Conservation (phyloP, 208 protist species). For the Endotrypanum monterogeii region DNA sequence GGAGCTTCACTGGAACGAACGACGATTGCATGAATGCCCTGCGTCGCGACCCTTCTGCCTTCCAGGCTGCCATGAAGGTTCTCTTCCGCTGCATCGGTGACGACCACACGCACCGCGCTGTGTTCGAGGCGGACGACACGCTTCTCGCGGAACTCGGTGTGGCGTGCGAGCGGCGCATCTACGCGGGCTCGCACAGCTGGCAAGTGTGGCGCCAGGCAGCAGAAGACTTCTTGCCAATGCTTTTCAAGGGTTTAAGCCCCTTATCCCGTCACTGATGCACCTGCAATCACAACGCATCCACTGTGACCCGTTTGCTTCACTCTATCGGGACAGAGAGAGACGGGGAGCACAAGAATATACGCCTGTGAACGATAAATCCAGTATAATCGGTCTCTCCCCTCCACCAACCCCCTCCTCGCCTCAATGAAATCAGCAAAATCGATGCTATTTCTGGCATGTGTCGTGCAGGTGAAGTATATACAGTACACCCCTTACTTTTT, state of each 20-base stretch:
- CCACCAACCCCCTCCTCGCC: no score
- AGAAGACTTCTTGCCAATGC: conserved; percentile 27
- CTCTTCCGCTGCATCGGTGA: conserved; percentile 31
- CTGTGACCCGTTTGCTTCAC: not conserved
- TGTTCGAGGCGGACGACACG: conserved; percentile 28
- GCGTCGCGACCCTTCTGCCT: conserved; percentile 13
- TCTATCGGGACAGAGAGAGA: not conserved
- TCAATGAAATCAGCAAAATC: not conserved
- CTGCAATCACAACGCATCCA: not conserved
- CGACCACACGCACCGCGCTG: conserved; percentile 2
- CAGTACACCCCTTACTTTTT: no score
- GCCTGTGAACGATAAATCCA: not conserved
- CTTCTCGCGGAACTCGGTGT: conserved; percentile 32
- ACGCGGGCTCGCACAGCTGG: conserved; percentile 37
- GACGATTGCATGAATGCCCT: conserved; percentile 30
- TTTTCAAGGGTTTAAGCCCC: conserved; percentile 11
- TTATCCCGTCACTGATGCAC: not conserved
- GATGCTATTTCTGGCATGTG: not conserved
- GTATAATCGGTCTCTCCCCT: not conserved
- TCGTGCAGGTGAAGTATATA: no score
- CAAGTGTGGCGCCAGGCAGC: conserved; percentile 37
- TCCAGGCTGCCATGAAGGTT: conserved; percentile 19
- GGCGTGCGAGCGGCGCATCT: conserved; percentile 29
- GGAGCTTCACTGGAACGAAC: conserved; percentile 15
- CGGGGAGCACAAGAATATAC: not conserved